Percentiles rank a stretch among this genome's conserved stretches.
phyloP scores from a whole-genome alignment of 2,329 filamentous ascomycete genomes.

The Fusarium multiceps region DNA sequence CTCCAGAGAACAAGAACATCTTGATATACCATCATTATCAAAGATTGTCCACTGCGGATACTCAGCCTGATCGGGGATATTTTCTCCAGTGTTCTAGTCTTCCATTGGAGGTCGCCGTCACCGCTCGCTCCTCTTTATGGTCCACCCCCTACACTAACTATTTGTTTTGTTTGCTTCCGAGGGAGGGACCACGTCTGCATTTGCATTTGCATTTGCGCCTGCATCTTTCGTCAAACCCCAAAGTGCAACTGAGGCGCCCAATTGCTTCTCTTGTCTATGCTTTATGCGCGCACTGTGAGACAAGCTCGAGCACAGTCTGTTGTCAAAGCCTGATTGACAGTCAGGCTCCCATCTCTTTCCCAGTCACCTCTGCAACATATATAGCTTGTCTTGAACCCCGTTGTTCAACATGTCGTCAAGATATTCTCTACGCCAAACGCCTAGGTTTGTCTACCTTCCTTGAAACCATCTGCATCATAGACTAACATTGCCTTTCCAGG shows the following conservation, averaged over 20 bases:
- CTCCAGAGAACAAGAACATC: not conserved
- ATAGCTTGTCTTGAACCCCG: constrained; percentile 34
- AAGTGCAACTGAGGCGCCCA: constrained; percentile 14
- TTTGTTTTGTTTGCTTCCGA: constrained; percentile 16
- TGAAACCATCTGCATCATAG: not conserved
- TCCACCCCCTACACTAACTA: constrained; percentile 1
- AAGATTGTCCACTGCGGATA: not conserved
- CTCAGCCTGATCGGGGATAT: constrained; percentile 12
- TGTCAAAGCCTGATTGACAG: constrained; percentile 23
- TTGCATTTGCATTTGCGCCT: constrained; percentile 4
- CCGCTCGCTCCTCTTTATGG: constrained; percentile 12
- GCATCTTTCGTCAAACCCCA: constrained; percentile 18
- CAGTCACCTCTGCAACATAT: constrained; percentile 23
- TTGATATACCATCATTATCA: not conserved
- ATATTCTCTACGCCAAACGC: constrained; percentile 54
- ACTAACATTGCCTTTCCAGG: constrained; percentile 50
- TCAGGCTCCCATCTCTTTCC: constrained; percentile 6
- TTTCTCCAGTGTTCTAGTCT: constrained; percentile 10
- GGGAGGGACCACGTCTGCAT: constrained; percentile 6
- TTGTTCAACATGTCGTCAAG: constrained; percentile 51
- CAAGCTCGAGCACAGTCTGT: constrained; percentile 7
- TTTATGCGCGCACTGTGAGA: constrained; percentile 19
- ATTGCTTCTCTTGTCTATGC: constrained; percentile 26
- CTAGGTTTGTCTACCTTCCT: constrained; percentile 47
- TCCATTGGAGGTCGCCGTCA: constrained; percentile 22